Percentiles rank a stretch among this genome's conserved stretches.
These are phyloP conservation scores for Melastoma candidum DNA, from an alignment of 441 rosid genomes.

Conservation along the genomic window DNA sequence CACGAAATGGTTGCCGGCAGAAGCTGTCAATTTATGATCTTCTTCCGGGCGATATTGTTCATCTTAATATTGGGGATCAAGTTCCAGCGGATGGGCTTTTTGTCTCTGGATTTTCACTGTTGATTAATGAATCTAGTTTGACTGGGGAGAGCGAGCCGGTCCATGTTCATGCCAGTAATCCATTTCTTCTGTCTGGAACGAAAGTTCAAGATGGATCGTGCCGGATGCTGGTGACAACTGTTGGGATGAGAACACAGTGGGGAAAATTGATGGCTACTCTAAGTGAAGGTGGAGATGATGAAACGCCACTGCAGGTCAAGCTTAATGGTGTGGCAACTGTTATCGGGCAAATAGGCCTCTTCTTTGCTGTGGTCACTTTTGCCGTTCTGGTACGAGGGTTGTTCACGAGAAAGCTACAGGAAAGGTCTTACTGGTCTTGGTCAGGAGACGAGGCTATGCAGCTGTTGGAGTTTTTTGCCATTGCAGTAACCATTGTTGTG, in stretches of 20 bases:
- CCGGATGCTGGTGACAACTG: conserved; percentile 48
- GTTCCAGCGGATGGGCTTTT: conserved; percentile 54
- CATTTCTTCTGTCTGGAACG: conserved; percentile 49
- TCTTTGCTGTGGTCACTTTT: conserved; percentile 60
- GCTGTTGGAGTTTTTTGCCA: conserved; percentile 37
- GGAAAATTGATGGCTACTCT: conserved; percentile 54
- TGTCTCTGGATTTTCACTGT: conserved; percentile 35
- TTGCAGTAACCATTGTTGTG: conserved; percentile 50
- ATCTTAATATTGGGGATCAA: conserved; percentile 45
- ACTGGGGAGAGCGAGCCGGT: conserved; percentile 51
- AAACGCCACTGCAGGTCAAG: conserved; percentile 52
- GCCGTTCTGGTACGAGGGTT: conserved; percentile 43
- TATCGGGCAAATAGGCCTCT: conserved; percentile 45
- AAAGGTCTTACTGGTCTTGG: conserved; percentile 38
- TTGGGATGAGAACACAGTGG: conserved; percentile 63
- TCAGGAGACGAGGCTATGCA: conserved; percentile 39
- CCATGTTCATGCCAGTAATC: conserved; percentile 25
- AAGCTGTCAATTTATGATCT: conserved; percentile 46
- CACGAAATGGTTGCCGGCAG: conserved; percentile 39
- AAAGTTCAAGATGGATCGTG: conserved; percentile 51
- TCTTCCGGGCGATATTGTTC: conserved; percentile 48
- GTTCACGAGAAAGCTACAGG: conserved; percentile 25
- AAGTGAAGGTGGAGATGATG: conserved; percentile 57
- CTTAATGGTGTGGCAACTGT: conserved; percentile 51
- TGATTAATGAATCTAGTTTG: conserved; percentile 46